A percentile compares a stretch with the other conserved stretches of the same genome.
Conservation (phyloP, 1,284 basidiomycete genomes). For the Binderoboletus segoi region DNA sequence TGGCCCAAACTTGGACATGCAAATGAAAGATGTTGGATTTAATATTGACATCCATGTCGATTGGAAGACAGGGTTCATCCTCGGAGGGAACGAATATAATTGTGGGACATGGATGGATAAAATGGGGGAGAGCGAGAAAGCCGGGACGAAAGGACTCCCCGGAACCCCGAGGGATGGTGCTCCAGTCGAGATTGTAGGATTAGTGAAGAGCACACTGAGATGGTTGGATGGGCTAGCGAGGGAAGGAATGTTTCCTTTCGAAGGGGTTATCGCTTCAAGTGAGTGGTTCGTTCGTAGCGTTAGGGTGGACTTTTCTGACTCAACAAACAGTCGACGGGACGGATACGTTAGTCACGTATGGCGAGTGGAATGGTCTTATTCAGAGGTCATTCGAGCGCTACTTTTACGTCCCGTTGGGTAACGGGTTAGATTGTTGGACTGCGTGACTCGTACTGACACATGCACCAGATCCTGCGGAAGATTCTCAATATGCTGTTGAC, state of each 20-base stretch:
- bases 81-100: slow-evolving; percentile 85
- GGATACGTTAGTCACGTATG: slow-evolving; percentile 79
- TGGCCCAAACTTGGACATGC: slow-evolving; percentile 91
- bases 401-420: slow-evolving; percentile 88
- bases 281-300: slow-evolving; percentile 38
- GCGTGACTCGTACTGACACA: slow-evolving; percentile 3
- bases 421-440: slow-evolving; percentile 22
- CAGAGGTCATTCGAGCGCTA: slow-evolving; percentile 87
- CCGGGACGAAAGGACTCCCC: slow-evolving; percentile 92
- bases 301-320: slow-evolving; percentile 9
- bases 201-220: slow-evolving; percentile 89
- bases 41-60: slow-evolving; percentile 93
- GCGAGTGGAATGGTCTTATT: slow-evolving; percentile 87
- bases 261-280: slow-evolving; percentile 84
- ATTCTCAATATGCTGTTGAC: slow-evolving; percentile 74
- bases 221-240: slow-evolving; percentile 79
- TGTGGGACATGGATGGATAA: slow-evolving; percentile 98
- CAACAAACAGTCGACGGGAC: slow-evolving; percentile 65
- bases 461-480: slow-evolving; percentile 65
- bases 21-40: slow-evolving; percentile 94
- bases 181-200: slow-evolving; percentile 92
- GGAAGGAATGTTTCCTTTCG: slow-evolving; percentile 82
- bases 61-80: slow-evolving; percentile 90
- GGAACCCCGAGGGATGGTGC: slow-evolving; percentile 96
- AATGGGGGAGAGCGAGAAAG: slow-evolving; percentile 90